phyloP scores from a whole-genome alignment of 768 basidiomycete species.

The Naganishia vaughanmartiniae region DNA sequence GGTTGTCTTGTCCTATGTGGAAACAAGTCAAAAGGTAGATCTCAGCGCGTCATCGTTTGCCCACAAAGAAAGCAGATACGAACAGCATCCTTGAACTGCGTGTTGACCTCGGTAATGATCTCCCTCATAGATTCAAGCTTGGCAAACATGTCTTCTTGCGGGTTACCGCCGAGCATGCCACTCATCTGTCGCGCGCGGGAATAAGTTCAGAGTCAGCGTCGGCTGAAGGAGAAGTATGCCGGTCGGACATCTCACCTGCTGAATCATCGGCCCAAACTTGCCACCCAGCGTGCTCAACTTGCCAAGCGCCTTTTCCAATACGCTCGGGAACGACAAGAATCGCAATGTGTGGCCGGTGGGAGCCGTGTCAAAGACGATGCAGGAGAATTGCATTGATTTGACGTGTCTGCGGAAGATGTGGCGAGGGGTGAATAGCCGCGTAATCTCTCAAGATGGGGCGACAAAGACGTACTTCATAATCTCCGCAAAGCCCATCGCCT shows the following conservation, averaged over 20 bases:
- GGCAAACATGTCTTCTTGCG: conserved; percentile 97
- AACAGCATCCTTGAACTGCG: conserved; percentile 98
- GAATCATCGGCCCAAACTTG: conserved; percentile 94
- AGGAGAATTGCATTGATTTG: conserved; percentile 99
- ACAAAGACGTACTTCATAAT: conserved; percentile 92
- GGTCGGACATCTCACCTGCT: conserved; percentile 57
- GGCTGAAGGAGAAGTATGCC: not conserved
- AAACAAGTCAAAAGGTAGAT: not conserved
- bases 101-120: conserved; percentile 96
- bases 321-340: conserved; percentile 97
- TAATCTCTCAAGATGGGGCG: too few relatives aligned
- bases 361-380: conserved; percentile 98
- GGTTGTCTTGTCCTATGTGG: conserved; percentile 84
- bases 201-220: not conserved
- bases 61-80: conserved; percentile 45
- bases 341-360: conserved; percentile 98
- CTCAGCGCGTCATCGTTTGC: too few relatives aligned
- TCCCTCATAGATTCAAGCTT: conserved; percentile 96
- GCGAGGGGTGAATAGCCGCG: not conserved
- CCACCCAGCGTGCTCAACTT: conserved; percentile 92
- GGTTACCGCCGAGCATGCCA: conserved; percentile 86
- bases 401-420: conserved; percentile 70
- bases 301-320: conserved; percentile 92
- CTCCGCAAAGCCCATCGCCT: conserved; percentile 99
- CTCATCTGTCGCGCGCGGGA: conserved; percentile 69